Base-by-base conservation (phyloP, 176 grass and related monocot genomes). In the Dendrocalamus sinicus region DNA sequence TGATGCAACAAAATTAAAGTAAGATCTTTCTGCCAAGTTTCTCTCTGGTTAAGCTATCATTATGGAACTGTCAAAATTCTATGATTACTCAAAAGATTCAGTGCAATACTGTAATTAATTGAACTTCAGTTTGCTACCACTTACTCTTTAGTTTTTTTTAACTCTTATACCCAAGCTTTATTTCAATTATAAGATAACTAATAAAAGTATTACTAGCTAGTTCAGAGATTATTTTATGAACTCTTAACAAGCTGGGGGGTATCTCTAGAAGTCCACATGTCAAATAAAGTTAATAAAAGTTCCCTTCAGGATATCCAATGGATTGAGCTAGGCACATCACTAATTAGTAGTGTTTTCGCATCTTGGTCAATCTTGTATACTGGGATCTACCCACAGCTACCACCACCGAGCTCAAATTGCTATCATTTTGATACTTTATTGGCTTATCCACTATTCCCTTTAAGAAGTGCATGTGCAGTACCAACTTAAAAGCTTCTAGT, bases 1-100 rank as follows among this genome's bases (percentile, higher is more conserved):
- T 86, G 96, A 99, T 78, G 86, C 78, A 50, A 89, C 88, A 86
- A 99, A 99, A 84, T 70, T 99, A 30, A 96, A 91, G 96, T 99
- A 90, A 88, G 76, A 76, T 66, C 24, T 10, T 59, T 77, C 67
- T 60, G 26, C 54, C 54, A 78, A 20, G 28, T 67, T 84, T 44
- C 63, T 67, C 16, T 76, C 41, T 72, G 23, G 60, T 52, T 19
- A 60, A 69, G 37, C 62, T 70, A 39, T 86, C 26, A 37, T 37
- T 19, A 46, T 16, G 16, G 4, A 84, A 15, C 30, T 90, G 23
- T 47, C 17, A 57, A 46, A 1, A 87, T 62, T 12, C 17, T 63
- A 69, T 9, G 19, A 79, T 64, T 67, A 35, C 43, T 70, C 6
- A 0, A 70, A 63, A 69, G 61, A 74, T 84, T 77, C 32, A 15